Conservation (phyloP, 2,329 filamentous ascomycete genomes). For the Colletotrichum abscissum region DNA sequence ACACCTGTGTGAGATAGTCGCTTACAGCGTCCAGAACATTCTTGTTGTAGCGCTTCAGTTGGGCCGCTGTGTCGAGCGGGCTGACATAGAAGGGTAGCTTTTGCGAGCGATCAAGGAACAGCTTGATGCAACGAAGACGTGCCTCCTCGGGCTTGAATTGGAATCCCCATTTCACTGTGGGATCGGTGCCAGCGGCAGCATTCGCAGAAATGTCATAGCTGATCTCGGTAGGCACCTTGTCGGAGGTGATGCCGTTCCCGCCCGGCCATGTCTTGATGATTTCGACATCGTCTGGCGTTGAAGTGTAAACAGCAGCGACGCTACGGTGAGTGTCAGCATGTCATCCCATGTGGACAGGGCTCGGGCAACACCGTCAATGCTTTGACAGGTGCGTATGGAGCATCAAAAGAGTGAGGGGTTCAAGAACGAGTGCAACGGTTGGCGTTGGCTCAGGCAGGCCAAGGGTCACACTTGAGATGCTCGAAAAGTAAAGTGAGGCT, state of each 20-base stretch:
- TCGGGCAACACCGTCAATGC: not conserved
- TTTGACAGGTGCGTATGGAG: not conserved
- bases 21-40: slow-evolving; percentile 83
- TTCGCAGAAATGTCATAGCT: slow-evolving; percentile 64
- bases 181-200: slow-evolving; percentile 51
- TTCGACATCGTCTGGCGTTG: slow-evolving; percentile 82
- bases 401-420: not conserved
- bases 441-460: not conserved
- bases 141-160: slow-evolving; percentile 83
- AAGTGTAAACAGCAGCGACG: slow-evolving; percentile 79
- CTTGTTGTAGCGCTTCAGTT: slow-evolving; percentile 79
- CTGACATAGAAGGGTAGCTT: slow-evolving; percentile 85
- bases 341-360: not conserved
- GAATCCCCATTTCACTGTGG: slow-evolving; percentile 80
- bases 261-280: slow-evolving; percentile 89
- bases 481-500: not conserved
- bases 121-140: slow-evolving; percentile 83
- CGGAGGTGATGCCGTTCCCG: slow-evolving; percentile 86
- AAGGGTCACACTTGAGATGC: not conserved
- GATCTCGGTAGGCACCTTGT: slow-evolving; percentile 87
- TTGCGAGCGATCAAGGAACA: slow-evolving; percentile 84
- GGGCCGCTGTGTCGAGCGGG: slow-evolving; percentile 79
- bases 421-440: not conserved
- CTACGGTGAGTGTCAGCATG: slow-evolving; percentile 47
- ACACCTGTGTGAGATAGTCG: slow-evolving; percentile 82